These are phyloP conservation scores for Microthlaspi erraticum DNA, from an alignment of 345 rosid species.

Conservation along the genomic window DNA sequence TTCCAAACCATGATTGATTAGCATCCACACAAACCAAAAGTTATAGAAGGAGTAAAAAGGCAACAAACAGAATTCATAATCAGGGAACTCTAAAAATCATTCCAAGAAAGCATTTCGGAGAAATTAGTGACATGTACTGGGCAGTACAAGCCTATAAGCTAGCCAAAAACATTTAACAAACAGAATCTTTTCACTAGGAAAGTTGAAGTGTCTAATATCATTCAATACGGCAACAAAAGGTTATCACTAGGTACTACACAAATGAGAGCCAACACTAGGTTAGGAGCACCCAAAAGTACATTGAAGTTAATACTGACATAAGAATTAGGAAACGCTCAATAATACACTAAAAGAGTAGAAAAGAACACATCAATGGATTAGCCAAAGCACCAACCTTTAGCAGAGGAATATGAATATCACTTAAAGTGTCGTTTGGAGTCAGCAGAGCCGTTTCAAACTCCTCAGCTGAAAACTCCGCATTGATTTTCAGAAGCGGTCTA, in stretches of 20 bases:
- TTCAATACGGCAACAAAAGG: not conserved
- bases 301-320: conserved; percentile 4
- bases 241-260: not conserved
- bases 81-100: not conserved
- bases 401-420: conserved; percentile 91
- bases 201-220: not conserved
- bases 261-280: not conserved
- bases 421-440: conserved; percentile 86
- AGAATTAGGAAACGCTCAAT: not conserved
- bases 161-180: conserved; percentile 11
- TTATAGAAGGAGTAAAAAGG: not conserved
- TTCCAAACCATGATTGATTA: conserved; percentile 24
- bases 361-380: conserved; percentile 14
- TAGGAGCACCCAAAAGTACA: not conserved
- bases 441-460: conserved; percentile 96
- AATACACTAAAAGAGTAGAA: conserved; percentile 22
- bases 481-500: conserved; percentile 81
- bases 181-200: not conserved
- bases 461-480: conserved; percentile 89
- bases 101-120: not conserved
- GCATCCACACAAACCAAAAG: conserved; percentile 15
- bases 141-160: conserved; percentile 1
- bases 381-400: conserved; percentile 75
- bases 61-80: not conserved
- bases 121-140: conserved; percentile 8